Conservation (phyloP, 305 asterid species). For the Fraxinus sp. region DNA sequence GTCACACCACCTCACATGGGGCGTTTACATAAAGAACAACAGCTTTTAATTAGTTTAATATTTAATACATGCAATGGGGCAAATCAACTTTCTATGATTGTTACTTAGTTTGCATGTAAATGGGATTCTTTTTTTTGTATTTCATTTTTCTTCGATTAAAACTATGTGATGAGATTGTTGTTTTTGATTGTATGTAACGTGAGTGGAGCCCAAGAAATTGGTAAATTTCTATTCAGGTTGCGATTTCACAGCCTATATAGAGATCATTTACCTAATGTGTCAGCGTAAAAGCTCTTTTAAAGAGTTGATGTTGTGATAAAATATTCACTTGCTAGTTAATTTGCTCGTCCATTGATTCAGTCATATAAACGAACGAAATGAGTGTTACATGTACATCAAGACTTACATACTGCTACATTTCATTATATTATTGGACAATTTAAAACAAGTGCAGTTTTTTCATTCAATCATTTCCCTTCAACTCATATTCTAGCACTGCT, state of each 20-base stretch:
- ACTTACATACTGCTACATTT: no score
- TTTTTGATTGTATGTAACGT: not conserved
- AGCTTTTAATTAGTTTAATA: slow-evolving; percentile 41
- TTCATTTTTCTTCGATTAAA: not conserved
- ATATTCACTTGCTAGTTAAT: not conserved
- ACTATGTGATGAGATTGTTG: not conserved
- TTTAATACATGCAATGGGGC: slow-evolving; percentile 23
- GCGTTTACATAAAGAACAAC: slow-evolving; percentile 71
- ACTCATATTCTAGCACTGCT: no score
- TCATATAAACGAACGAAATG: no score
- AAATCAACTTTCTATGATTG: slow-evolving; percentile 35
- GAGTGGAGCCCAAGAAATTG: not conserved
- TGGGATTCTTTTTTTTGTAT: not conserved
- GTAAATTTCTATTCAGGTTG: not conserved
- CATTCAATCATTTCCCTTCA: no score
- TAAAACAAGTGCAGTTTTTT: no score
- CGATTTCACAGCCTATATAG: not conserved
- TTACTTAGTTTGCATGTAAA: slow-evolving; percentile 22
- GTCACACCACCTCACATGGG: slow-evolving; percentile 80
- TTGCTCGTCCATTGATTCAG: not conserved
- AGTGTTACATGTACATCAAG: no score
- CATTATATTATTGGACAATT: no score
- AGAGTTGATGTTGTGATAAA: not conserved
- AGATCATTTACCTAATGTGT: not conserved
- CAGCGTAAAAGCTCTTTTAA: not conserved